Percentiles rank a stretch among this genome's conserved stretches.
Evolutionary conservation across 1,284 basidiomycete genomes (phyloP).

Genomic region (Ganoderma leucocontextum): DNA sequence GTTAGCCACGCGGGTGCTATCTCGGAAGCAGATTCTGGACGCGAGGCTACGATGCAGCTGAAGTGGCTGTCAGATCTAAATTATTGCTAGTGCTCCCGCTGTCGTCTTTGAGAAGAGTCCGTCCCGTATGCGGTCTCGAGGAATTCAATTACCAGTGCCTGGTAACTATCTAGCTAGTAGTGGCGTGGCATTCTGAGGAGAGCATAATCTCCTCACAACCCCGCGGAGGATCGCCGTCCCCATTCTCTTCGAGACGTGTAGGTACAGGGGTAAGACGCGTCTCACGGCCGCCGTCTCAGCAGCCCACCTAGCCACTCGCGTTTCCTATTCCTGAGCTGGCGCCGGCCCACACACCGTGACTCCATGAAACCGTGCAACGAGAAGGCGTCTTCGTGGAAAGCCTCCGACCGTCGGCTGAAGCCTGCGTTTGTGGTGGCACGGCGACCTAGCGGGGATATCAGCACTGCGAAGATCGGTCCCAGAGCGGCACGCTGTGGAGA

Average conservation of each 20-base stretch:
- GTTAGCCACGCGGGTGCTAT: background rate
- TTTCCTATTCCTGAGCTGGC: background rate
- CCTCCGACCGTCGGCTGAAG: background rate
- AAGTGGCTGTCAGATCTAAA: background rate
- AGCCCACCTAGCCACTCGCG: background rate
- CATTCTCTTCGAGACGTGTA: conserved; percentile 1
- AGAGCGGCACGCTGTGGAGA: background rate
- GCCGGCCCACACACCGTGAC: background rate
- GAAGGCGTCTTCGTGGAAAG: conserved; percentile 4
- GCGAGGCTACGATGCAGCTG: conserved; percentile 2
- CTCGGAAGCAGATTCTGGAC: background rate
- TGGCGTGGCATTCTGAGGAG: background rate
- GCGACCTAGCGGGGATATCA: background rate
- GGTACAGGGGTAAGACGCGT: background rate
- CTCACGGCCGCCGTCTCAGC: background rate
- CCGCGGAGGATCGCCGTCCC: background rate
- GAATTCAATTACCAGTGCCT: background rate
- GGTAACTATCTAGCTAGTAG: background rate
- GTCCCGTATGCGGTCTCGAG: background rate
- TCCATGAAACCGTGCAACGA: background rate
- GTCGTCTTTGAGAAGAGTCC: background rate
- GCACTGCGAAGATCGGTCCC: background rate
- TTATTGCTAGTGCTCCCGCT: background rate
- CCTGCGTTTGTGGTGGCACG: background rate
- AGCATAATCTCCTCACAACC: background rate